These are phyloP conservation scores for Fusarium abutilonis DNA, from an alignment of 2,329 filamentous ascomycete genomes.

Conservation along the genomic window DNA sequence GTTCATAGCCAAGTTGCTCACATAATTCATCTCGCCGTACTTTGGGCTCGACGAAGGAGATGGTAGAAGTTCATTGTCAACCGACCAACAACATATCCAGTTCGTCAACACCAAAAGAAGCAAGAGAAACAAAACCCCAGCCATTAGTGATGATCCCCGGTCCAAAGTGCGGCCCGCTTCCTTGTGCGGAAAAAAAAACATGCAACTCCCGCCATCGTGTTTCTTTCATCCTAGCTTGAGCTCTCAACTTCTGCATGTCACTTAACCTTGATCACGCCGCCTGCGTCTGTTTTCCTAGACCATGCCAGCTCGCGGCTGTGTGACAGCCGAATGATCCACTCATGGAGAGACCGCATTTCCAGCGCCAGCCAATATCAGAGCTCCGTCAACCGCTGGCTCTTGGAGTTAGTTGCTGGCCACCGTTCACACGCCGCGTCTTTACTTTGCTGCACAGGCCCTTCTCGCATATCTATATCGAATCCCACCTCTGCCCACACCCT, in stretches of 20 bases:
- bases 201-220: constrained; percentile 32
- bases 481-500: constrained; percentile 32
- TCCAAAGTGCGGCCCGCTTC: constrained; percentile 17
- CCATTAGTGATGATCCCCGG: constrained; percentile 15
- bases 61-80: constrained; percentile 1
- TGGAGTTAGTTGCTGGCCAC: constrained; percentile 27
- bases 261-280: constrained; percentile 37
- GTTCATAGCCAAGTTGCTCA: background rate
- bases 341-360: constrained; percentile 41
- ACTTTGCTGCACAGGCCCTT: constrained; percentile 36
- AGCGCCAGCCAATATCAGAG: constrained; percentile 64
- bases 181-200: constrained; percentile 8
- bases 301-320: constrained; percentile 42
- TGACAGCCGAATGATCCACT: constrained; percentile 42
- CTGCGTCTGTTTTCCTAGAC: constrained; percentile 38
- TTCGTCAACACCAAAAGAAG: constrained; percentile 11
- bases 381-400: constrained; percentile 57
- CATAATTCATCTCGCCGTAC: no score
- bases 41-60: background rate
- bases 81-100: background rate
- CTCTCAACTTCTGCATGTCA: constrained; percentile 42
- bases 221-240: constrained; percentile 20
- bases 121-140: constrained; percentile 27
- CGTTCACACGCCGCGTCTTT: constrained; percentile 26
- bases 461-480: constrained; percentile 48